Percentiles rank a stretch among this genome's conserved stretches.
Conservation (phyloP, 176 grass and related monocot species). For the Pharus latifolius region DNA sequence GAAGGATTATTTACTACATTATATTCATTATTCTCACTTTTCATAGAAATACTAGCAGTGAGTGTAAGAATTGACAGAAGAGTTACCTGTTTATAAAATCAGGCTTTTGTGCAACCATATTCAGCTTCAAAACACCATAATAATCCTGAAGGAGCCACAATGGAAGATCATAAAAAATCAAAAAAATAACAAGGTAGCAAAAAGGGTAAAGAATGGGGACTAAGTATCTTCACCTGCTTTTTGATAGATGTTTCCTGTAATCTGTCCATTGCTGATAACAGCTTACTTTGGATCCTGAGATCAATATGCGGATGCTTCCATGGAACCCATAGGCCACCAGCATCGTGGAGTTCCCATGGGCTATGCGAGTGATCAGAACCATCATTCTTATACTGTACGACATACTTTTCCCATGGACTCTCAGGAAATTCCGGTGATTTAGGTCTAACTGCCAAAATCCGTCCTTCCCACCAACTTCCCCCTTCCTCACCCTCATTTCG, state of each 20-base stretch:
- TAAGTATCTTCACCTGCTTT: constrained; percentile 46
- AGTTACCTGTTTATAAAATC: constrained; percentile 92
- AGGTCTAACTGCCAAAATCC: constrained; percentile 45
- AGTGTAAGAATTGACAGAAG: neutral
- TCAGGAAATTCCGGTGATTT: constrained; percentile 78
- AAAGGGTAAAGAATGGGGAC: neutral
- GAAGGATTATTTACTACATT: neutral
- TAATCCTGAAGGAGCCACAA: constrained; percentile 47
- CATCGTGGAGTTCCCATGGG: constrained; percentile 93
- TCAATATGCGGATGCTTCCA: constrained; percentile 83
- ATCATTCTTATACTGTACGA: constrained; percentile 82
- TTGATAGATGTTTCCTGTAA: constrained; percentile 47
- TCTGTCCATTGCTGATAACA: constrained; percentile 47
- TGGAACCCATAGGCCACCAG: constrained; percentile 49
- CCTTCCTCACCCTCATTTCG: constrained; percentile 48
- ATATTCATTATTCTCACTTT: neutral
- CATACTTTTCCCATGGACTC: constrained; percentile 92
- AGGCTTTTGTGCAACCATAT: constrained; percentile 54
- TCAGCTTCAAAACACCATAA: constrained; percentile 64
- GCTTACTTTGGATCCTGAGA: constrained; percentile 26
- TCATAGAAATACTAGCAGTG: neutral
- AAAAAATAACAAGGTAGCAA: neutral
- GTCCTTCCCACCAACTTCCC: constrained; percentile 92
- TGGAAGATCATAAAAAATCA: neutral
- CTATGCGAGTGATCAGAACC: constrained; percentile 59